Conservation (phyloP, 116 monocot genomes). For the Iris pallida region DNA sequence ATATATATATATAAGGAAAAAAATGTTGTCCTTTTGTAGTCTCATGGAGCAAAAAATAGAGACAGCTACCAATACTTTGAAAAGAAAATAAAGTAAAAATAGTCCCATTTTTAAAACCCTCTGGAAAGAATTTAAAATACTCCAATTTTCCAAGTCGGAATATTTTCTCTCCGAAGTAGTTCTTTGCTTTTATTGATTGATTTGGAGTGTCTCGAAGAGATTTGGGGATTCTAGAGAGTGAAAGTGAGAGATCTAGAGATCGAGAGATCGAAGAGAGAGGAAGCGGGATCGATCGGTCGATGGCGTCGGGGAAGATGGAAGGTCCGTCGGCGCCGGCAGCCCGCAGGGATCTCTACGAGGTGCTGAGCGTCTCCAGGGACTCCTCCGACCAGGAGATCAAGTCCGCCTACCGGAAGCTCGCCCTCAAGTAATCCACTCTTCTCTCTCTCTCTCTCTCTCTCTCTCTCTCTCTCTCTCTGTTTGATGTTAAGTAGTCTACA, state of each 20-base stretch:
- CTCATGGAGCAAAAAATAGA: too few species aligned
- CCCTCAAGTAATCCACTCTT: slow-evolving; percentile 50
- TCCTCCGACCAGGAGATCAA: slow-evolving; percentile 92
- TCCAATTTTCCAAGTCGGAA: too few species aligned
- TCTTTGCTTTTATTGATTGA: too few species aligned
- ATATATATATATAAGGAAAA: too few species aligned
- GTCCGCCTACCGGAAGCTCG: slow-evolving; percentile 82
- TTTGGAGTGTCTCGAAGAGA: too few species aligned
- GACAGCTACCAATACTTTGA: too few species aligned
- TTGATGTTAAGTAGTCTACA: slow-evolving; percentile 31
- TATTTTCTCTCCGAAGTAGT: too few species aligned
- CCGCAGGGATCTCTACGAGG: slow-evolving; percentile 84
- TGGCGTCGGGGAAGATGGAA: slow-evolving; percentile 55
- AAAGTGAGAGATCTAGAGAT: neutral
- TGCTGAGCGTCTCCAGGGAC: slow-evolving; percentile 60
- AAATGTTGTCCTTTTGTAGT: too few species aligned
- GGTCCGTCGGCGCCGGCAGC: slow-evolving; percentile 53
- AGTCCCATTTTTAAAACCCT: too few species aligned
- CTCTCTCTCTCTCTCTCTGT: neutral
- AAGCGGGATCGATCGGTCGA: neutral
- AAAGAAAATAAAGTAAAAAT: too few species aligned
- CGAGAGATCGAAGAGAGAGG: neutral
- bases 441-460: neutral
- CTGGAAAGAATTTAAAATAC: too few species aligned
- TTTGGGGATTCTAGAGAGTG: neutral